Conservation (phyloP, 2,329 filamentous ascomycete genomes). For the Chrysosporium queenslandicum region DNA sequence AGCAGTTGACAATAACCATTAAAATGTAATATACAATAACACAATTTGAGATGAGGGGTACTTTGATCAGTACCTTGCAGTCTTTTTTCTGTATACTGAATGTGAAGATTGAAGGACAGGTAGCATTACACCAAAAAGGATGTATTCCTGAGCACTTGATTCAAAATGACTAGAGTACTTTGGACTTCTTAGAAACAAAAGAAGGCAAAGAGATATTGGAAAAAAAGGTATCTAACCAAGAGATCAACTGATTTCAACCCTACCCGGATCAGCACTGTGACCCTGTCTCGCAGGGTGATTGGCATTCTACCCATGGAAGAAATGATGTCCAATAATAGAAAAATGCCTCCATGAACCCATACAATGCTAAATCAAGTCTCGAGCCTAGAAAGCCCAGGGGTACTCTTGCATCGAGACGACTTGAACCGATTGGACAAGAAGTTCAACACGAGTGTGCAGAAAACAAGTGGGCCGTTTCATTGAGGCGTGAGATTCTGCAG, state of each 20-base stretch:
- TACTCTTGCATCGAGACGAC: not conserved
- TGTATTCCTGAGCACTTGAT: not conserved
- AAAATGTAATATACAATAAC: not conserved
- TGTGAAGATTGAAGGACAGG: too few species aligned
- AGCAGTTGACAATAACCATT: not conserved
- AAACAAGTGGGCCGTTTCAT: not conserved
- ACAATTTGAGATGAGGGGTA: not conserved
- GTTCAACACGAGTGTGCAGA: not conserved
- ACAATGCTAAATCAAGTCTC: not conserved
- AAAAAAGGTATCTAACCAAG: not conserved
- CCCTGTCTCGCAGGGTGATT: not conserved
- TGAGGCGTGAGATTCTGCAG: not conserved
- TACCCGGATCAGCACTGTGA: not conserved
- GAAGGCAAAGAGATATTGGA: not conserved
- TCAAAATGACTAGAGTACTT: not conserved
- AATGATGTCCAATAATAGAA: constrained; percentile 5
- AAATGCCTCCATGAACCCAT: not conserved
- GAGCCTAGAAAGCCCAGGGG: not conserved
- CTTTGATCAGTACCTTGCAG: not conserved
- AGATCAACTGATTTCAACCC: not conserved
- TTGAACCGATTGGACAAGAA: not conserved
- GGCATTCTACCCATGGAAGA: not conserved
- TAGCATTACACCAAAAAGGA: not conserved
- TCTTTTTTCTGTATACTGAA: too few species aligned
- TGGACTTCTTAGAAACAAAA: too few species aligned